These are phyloP conservation scores for Phaeodactylum tricornutum DNA, from an alignment of 108 stramenopile species.

Conservation along the genomic window DNA sequence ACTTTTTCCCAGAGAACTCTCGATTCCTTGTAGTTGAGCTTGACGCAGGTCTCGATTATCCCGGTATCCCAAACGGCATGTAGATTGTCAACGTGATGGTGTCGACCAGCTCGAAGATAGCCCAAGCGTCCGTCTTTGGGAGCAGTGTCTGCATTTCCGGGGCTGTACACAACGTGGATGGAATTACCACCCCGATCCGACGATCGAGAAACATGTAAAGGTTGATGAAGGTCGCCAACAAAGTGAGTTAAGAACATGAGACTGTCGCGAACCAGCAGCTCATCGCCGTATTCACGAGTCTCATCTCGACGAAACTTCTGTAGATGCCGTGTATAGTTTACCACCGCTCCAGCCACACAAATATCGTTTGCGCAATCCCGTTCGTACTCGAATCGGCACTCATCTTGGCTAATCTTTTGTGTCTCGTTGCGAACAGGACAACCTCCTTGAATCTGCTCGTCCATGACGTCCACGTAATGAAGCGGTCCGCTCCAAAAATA, in stretches of 20 bases:
- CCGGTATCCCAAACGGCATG: slow-evolving; percentile 58
- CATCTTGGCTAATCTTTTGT: neutral
- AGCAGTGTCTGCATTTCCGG: slow-evolving; percentile 4
- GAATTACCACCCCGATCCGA: slow-evolving; percentile 52
- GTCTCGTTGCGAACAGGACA: slow-evolving; percentile 16
- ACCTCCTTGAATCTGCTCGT: slow-evolving; percentile 25
- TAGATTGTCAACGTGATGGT: slow-evolving; percentile 22
- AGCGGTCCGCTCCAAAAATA: slow-evolving; percentile 30
- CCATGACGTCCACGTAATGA: slow-evolving; percentile 50
- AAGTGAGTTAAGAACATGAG: slow-evolving; percentile 58
- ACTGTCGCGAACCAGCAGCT: slow-evolving; percentile 6
- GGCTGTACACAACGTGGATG: slow-evolving; percentile 36
- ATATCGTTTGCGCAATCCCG: slow-evolving; percentile 38
- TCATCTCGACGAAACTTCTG: neutral
- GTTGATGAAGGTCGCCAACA: slow-evolving; percentile 63
- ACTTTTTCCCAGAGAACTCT: slow-evolving; percentile 19
- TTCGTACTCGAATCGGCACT: slow-evolving; percentile 28
- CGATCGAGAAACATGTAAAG: slow-evolving; percentile 32
- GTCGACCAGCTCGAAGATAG: neutral
- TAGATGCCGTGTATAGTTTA: slow-evolving; percentile 38
- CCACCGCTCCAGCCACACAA: slow-evolving; percentile 47
- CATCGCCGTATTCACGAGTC: neutral
- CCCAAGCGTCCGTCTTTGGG: neutral
- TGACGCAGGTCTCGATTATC: slow-evolving; percentile 35
- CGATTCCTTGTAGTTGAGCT: slow-evolving; percentile 15